These are phyloP conservation scores for Aureobasidium sp. DNA, from an alignment of 2,329 filamentous ascomycete species.

Conservation along the genomic window DNA sequence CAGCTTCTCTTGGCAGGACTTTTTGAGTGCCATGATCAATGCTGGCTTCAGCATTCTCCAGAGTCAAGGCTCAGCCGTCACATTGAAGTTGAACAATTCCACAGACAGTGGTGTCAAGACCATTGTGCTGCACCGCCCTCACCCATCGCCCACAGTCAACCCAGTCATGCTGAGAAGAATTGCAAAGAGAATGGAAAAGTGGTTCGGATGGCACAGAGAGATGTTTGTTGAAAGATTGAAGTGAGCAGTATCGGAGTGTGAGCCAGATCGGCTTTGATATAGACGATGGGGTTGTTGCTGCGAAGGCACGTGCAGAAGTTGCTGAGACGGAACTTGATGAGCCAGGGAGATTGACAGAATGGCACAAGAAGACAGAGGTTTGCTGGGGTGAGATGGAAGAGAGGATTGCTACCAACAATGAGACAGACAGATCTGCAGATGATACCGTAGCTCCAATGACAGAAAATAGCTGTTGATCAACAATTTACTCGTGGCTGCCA, in stretches of 20 bases:
- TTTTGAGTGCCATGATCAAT: conserved; percentile 18
- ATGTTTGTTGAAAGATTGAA: conserved; percentile 19
- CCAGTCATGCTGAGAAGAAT: conserved; percentile 25
- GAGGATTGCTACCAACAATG: not conserved
- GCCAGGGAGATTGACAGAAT: too few species aligned
- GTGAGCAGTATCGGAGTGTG: not conserved
- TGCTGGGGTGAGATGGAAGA: not conserved
- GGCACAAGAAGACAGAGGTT: not conserved
- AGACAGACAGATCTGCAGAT: not conserved
- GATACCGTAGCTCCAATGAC: not conserved
- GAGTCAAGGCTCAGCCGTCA: conserved; percentile 18
- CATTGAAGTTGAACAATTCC: conserved; percentile 5
- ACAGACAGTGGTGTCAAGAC: not conserved
- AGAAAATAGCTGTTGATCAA: not conserved
- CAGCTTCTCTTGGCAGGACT: conserved; percentile 17
- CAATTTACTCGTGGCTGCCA: not conserved
- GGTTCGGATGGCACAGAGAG: conserved; percentile 25
- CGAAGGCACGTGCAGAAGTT: not conserved
- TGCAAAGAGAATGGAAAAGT: conserved; percentile 25
- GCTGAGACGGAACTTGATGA: not conserved
- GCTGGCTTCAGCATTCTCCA: conserved; percentile 18
- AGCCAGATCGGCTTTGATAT: not conserved
- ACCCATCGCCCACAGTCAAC: conserved; percentile 25
- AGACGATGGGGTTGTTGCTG: not conserved
- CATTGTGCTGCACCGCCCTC: conserved; percentile 26